These are phyloP conservation scores for Trifolium subterraneum DNA, from an alignment of 306 rosid genomes.

Conservation along the genomic window DNA sequence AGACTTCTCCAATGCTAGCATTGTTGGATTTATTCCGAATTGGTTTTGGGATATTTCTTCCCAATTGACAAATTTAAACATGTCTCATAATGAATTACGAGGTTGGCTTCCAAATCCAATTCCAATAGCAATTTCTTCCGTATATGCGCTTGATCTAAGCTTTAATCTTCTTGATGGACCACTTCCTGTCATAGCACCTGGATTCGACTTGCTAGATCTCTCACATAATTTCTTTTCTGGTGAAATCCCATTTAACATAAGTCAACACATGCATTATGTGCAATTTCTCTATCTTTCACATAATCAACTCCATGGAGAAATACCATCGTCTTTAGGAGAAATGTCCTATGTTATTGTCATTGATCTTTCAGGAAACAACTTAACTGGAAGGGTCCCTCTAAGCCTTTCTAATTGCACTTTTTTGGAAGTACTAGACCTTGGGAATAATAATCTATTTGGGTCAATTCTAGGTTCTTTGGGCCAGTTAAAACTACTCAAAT, in stretches of 20 bases:
- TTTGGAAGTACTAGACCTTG: constrained; percentile 15
- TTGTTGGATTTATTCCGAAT: neutral
- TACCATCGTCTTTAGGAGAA: constrained; percentile 2
- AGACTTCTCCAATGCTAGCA: neutral
- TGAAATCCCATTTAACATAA: constrained; percentile 40
- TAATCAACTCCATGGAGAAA: neutral
- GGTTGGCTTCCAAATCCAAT: neutral
- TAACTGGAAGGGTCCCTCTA: neutral
- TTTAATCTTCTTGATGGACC: neutral
- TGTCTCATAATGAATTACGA: neutral
- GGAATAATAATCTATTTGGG: neutral
- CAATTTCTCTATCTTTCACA: neutral
- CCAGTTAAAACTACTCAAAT: neutral
- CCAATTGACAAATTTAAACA: neutral
- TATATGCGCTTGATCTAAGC: neutral
- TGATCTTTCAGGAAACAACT: neutral
- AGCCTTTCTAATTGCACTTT: neutral
- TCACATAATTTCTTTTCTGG: constrained; percentile 55
- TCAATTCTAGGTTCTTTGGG: neutral
- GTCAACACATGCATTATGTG: neutral
- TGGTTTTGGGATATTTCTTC: neutral
- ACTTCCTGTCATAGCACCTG: neutral
- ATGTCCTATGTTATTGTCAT: neutral
- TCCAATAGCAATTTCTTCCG: neutral
- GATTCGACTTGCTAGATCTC: constrained; percentile 37